Evolutionary conservation across 129 eudicot genomes (phyloP).

Genomic region (Chrysanthemum lavandulifolium): DNA sequence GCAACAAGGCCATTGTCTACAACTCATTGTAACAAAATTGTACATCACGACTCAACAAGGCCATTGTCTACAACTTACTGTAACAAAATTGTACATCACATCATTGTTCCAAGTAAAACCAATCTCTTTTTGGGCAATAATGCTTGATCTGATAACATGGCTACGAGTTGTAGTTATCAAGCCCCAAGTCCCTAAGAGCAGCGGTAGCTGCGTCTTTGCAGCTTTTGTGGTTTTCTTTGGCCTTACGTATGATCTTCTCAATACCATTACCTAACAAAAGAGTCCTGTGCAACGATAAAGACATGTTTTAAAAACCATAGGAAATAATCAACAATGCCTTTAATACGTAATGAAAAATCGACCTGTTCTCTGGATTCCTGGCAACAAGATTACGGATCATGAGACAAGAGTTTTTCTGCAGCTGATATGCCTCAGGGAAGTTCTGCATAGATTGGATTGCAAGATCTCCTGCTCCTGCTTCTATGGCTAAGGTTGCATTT

Average conservation of each 20-base stretch:
- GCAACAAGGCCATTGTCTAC: no score
- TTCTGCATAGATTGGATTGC: conserved; percentile 79
- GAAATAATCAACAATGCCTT: neutral
- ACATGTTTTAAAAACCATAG: neutral
- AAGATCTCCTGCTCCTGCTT: conserved; percentile 98
- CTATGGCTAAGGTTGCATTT: conserved; percentile 75
- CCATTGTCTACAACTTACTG: no score
- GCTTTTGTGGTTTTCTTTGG: conserved; percentile 67
- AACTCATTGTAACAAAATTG: no score
- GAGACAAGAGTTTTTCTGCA: conserved; percentile 82
- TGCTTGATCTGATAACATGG: neutral
- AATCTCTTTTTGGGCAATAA: conserved; percentile 3
- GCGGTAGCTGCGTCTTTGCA: conserved; percentile 85
- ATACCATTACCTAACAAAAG: conserved; percentile 74
- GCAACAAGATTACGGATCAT: conserved; percentile 96
- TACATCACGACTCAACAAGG: no score
- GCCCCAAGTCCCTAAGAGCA: conserved; percentile 90
- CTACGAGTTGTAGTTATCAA: conserved; percentile 79
- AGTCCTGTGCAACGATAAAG: conserved; percentile 41
- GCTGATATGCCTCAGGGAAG: conserved; percentile 64
- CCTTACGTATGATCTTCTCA: conserved; percentile 71
- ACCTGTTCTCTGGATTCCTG: conserved; percentile 91
- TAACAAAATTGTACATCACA: conserved; percentile 6
- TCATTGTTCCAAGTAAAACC: neutral
- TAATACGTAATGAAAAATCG: conserved; percentile 6